These are phyloP conservation scores for Trichoderma sp. DNA, from an alignment of 2,329 filamentous ascomycete genomes.

Conservation along the genomic window DNA sequence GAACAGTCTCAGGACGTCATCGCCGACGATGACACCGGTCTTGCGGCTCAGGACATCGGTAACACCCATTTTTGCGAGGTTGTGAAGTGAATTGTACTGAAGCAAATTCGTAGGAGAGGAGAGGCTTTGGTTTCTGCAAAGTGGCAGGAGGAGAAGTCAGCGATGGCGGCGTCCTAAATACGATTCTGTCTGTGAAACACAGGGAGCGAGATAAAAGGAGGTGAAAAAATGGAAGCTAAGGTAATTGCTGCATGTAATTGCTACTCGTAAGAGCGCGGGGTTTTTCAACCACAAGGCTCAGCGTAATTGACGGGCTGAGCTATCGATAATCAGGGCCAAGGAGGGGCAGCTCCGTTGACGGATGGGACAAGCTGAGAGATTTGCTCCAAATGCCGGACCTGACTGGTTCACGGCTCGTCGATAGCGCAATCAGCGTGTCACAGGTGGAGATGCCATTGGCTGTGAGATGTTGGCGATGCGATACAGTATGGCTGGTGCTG, in stretches of 20 bases:
- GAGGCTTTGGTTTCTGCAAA: background rate
- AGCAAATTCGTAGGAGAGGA: background rate
- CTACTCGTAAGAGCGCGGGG: slow-evolving; percentile 19
- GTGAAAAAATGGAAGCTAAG: slow-evolving; percentile 3
- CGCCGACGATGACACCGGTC: slow-evolving; percentile 53
- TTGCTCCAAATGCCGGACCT: slow-evolving; percentile 5
- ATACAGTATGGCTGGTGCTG: background rate
- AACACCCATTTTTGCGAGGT: slow-evolving; percentile 37
- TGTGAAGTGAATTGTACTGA: background rate
- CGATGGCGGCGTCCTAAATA: background rate
- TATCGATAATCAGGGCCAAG: slow-evolving; percentile 15
- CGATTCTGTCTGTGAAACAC: background rate
- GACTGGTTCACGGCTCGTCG: background rate
- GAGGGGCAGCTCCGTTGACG: slow-evolving; percentile 20
- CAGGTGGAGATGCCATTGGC: slow-evolving; percentile 5
- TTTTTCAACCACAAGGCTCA: slow-evolving; percentile 10
- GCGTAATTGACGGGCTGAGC: background rate
- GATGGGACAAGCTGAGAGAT: slow-evolving; percentile 14
- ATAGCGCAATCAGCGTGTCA: background rate
- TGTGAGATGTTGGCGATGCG: background rate
- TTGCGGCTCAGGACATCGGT: slow-evolving; percentile 48
- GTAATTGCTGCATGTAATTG: slow-evolving; percentile 14
- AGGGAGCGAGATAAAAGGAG: slow-evolving; percentile 2
- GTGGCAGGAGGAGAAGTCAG: background rate
- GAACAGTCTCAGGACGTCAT: slow-evolving; percentile 66